Base-by-base conservation (phyloP, 2,329 filamentous ascomycete genomes). In the Diaporthe nobilis region DNA sequence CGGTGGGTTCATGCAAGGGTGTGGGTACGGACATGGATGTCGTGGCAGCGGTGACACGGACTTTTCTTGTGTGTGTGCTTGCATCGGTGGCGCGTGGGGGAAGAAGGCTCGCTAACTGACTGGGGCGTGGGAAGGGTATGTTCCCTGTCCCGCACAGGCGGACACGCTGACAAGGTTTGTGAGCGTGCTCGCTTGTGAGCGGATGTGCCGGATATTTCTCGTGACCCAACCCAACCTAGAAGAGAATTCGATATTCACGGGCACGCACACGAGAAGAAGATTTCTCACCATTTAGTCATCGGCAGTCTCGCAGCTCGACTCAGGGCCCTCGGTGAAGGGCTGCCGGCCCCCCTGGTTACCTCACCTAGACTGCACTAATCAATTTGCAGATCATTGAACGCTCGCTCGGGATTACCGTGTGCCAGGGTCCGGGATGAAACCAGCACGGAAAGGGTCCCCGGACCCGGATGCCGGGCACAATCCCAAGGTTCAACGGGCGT, bases 21-120 rank as follows among this genome's bases (percentile, higher is more conserved):
- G 65, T 53, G 65, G 65, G 28, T 51, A 51, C 47, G 47, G 47
- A 53, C 65, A 68, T 25, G 71, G 71, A n/a, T n/a, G 47, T 73
- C 71, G 71, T 73, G 71, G 71, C 71, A 73, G 71, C 71, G 71
- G 22, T 73, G 71, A 73, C 71, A 73, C 71, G 71, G 71, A 55
- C 71, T 53, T 39, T 55, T 34, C 37, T 25, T 28, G 17, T 34
- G 44, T 34, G 63, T 51, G 44, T 39, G 47, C 44, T 42, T 63
- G 42, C 55, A 39, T 25, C 55, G 28, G 57, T 61, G 55, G 70
- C 25, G 47, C 65, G 47, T 51, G 47, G 65, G 57, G 65, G 65
- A 53, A 31, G 42, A 28, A n/a, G 61, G 17, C 34, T 39, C 12
- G 20, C 34, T 25, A n/a, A 13, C 58, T 28, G 44, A 39, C 47